Base-by-base conservation (phyloP, 179 eudicot species). In the Silene coronaria region DNA sequence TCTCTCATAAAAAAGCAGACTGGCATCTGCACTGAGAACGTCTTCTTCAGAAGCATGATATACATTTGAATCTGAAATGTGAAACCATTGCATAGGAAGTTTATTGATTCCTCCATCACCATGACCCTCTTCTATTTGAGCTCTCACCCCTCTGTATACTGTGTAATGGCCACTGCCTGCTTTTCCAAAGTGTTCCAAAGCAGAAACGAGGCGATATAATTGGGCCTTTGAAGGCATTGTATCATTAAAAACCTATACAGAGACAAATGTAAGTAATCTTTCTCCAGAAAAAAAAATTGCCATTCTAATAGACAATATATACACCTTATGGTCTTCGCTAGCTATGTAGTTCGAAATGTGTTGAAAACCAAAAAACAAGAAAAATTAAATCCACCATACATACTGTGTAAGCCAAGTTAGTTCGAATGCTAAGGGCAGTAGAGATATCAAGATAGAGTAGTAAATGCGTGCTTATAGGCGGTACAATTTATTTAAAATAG, bases 161-260 rank as follows among this genome's bases (percentile, higher is more conserved):
- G 84, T 88, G 83, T 95, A 95, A 75, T 95, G 99, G 10, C 99
- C 99, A 53, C 91, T 75, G 42, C 87, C 89, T 51, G 89, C 84
- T 76, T 76, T 84, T 79, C 97, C 97, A 69, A 83, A 90, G 85
- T 95, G 99, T 79, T 86, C 90, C 70, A 92, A 95, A 46, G 84
- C 99, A 61, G 99, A 90, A 70, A 87, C 93, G 12, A 95, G 89
- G 24, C 82, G 86, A 78, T 92, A 95, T 59, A 66, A 67, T 62
- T 81, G 80, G 48, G 10, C 72, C 61, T 42, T 78, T 13, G 76
- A 19, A 42, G 82, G 74, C 32, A 70, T 28, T 34, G 76, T 55
- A 63, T 70, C 70, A 45, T 53, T 62, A 28, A 21, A 78, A 70
- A 34, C 84, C 97, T 87, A 81, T 22, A 75, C 66, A 76, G 16